Base-by-base conservation (phyloP, 2,329 filamentous ascomycete genomes). In the Aureobasidium uvarum region DNA sequence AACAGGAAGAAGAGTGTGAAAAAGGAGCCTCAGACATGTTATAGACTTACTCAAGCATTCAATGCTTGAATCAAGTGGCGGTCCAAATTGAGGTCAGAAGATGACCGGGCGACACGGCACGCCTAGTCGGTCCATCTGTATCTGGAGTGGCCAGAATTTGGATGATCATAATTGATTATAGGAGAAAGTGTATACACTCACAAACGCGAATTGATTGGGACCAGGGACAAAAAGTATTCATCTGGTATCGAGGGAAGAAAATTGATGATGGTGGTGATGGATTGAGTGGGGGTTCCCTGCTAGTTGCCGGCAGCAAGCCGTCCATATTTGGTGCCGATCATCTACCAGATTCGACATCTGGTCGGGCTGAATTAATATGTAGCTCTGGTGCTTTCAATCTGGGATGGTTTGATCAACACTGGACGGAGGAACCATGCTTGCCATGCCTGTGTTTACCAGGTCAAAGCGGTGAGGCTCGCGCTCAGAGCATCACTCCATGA, bases 271-370 rank as follows among this genome's bases (percentile, higher is more conserved):
- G 3, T 5, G 25, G 41, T 59, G 39, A 59, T 33, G 25, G 6
- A 23, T 59, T 20, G 39, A 46, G 55, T 46, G 56, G 18, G 8
- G 25, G 11, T 58, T 46, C 38, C 54, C 23, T 58, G 25, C 54
- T 45, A 45, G 54, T 11, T 10, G n/a, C 41, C 41, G 41, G 8
- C 10, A 11, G 10, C 33, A n/a, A 8, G 41, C 6, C n/a, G 8
- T 39, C 38, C 54, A 43, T 28, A n/a, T n/a, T n/a, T 8, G 20
- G n/a, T 48, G 56, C 56, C 56, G 56, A 60, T 60, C 43, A 36
- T 60, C 31, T 60, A 11, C 56, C 41, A 38, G 10, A n/a, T 20
- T 36, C 28, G 25, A 46, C n/a, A 18, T 60, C 56, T 7, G n/a
- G 8, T 36, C 18, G 18, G 23, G 11, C 23, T 45, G 25, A 38